Base-by-base conservation (phyloP, 1,139 yeast species). In the Candida glucosophila region DNA sequence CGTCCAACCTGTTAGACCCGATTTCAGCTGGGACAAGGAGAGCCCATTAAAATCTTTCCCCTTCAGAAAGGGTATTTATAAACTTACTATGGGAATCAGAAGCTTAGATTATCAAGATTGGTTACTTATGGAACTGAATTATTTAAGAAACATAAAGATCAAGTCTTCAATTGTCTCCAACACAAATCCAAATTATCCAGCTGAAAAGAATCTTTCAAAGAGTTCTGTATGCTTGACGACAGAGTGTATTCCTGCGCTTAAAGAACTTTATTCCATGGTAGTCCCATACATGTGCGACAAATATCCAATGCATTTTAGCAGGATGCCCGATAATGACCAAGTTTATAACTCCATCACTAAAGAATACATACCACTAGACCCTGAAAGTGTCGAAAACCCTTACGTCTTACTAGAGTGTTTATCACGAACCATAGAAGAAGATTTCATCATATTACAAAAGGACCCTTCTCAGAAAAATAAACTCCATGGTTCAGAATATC, bases 401-500 rank as follows among this genome's bases (percentile, higher is more conserved):
- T 6, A 15, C 5, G 12, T 9, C n/a, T 9, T 15, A n/a, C 15
- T 22, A 6, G 19, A 15, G 15, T 7, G n/a, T 7, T 13, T 25
- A 10, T 10, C 20, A 6, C 14, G 12, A 16, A 57, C 63, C 25
- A 54, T 73, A 14, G 79, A 74, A 35, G 83, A 76, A 32, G 83
- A 76, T 38, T 60, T 73, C 33, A 44, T 74, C 28, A 55, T 75
- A 44, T 49, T 69, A n/a, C 83, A 77, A 47, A 83, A 77, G 46
- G 83, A 77, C 46, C 46, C 75, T 29, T 83, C 83, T 2, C 58
- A 77, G 13, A 72, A 77, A 78, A 51, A 73, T 30, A 82, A 75
- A 41, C 58, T 61, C 29, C 60, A 58, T 20, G 60, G 71, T 20
- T 81, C 80, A 5, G 60, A 64, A 27, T 75, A 73, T 41, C 54